These are phyloP conservation scores for Fraxinus sp. DNA, from an alignment of 305 asterid genomes.

Conservation along the genomic window DNA sequence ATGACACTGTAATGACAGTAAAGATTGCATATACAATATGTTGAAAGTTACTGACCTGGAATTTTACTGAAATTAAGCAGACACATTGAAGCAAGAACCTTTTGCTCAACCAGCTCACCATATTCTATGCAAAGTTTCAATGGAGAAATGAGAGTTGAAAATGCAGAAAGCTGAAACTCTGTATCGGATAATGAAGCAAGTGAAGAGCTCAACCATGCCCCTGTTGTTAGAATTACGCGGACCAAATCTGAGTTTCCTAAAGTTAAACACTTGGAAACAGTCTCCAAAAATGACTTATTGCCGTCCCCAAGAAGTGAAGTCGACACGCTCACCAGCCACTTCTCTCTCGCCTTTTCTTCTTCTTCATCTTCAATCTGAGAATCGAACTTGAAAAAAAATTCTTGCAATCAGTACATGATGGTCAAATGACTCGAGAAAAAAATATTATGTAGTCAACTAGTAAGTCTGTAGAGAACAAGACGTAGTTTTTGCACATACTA, in stretches of 20 bases:
- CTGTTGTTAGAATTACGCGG: conserved; percentile 62
- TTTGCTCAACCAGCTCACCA: conserved; percentile 62
- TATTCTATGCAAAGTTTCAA: conserved; percentile 47
- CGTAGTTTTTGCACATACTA: conserved; percentile 27
- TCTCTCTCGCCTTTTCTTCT: conserved; percentile 57
- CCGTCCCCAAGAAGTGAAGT: conserved; percentile 60
- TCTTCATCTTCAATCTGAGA: conserved; percentile 37
- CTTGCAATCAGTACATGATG: neutral
- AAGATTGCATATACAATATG: neutral
- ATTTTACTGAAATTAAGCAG: conserved; percentile 59
- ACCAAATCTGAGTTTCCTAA: conserved; percentile 50
- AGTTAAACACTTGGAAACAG: conserved; percentile 54
- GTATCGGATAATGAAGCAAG: conserved; percentile 44
- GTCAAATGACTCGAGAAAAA: neutral
- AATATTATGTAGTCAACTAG: neutral
- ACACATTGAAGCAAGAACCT: conserved; percentile 63
- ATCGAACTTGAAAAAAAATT: conserved; percentile 20
- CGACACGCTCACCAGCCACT: conserved; percentile 57
- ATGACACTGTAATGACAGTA: neutral
- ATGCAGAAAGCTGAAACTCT: conserved; percentile 48
- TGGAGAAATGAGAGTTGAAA: conserved; percentile 51
- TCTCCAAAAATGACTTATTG: conserved; percentile 53
- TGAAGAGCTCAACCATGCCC: conserved; percentile 72
- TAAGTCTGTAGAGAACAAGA: neutral
- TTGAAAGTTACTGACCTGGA: conserved; percentile 43